Evolutionary conservation across 768 basidiomycete genomes (phyloP), one percentile per base, ranked within the genome.

Genomic region (Rhizopogon salebrosus): DNA sequence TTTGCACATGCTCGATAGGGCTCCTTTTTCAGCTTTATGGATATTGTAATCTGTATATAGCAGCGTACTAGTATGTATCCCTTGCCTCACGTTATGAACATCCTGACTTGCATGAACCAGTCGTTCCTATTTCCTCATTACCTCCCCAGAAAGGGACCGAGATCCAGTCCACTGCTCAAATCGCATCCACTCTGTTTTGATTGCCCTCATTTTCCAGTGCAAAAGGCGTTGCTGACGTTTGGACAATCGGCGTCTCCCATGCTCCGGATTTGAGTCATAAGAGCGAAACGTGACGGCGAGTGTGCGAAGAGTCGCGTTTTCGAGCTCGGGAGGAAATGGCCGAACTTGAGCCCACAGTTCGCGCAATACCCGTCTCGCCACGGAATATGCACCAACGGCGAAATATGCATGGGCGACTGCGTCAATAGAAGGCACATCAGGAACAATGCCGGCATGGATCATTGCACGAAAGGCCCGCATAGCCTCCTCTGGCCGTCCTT

Each of bases 391-490:
- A 27, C 83, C 83, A 11, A 75, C 74, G 31, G 76, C 75, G 64
- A 82, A 82, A 63, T 83, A 88, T 16, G 84, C 85, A 60, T 83
- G 80, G 9, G 78, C 76, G 14, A 92, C 71, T 35, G 87, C 87
- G 59, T 89, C 85, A 31, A 92, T 78, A 16, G 82, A 79, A 7
- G 80, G 75, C 6, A 86, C 72, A 61, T 94, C 92, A 6, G 91
- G 92, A 23, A 70, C 63, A 45, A 92, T 68, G 16, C 83, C 85
- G 13, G 70, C 66, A 2, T 71, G 67, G 11, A 87, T 57, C 87
- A 93, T 90, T 36, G 73, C 67, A 31, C 75, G 75, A 61, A 90
- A 92, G 23, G 74, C 69, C 29, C 64, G 67, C 57, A 79, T 67
- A 0, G 87, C 87, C 24, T 69, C 63, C 3, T 70, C 69, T 5